These are phyloP conservation scores for Malassezia globosa DNA, from an alignment of 1,284 basidiomycete species.

Conservation along the genomic window DNA sequence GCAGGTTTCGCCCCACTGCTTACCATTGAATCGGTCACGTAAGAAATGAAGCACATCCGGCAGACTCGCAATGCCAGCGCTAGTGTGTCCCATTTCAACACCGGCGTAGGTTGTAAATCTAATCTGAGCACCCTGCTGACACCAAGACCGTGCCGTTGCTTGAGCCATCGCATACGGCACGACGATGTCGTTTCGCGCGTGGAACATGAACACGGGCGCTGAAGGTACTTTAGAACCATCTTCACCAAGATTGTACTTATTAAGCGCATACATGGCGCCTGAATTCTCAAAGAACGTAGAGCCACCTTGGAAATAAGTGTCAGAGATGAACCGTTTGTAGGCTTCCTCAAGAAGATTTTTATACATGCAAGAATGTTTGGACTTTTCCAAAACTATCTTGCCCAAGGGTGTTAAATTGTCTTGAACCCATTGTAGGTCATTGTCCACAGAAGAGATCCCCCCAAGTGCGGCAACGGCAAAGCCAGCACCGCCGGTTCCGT, in stretches of 20 bases:
- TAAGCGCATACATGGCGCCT: background rate
- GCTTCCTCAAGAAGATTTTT: constrained; percentile 3
- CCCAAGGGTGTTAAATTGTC: constrained; percentile 21
- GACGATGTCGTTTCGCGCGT: constrained; percentile 29
- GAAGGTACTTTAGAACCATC: constrained; percentile 10
- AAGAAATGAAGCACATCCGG: constrained; percentile 12
- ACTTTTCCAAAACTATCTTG: background rate
- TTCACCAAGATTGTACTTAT: constrained; percentile 15
- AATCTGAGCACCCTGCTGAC: constrained; percentile 10
- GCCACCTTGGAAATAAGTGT: constrained; percentile 20
- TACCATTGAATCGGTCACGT: constrained; percentile 13
- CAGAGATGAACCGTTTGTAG: constrained; percentile 11
- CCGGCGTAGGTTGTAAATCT: constrained; percentile 6
- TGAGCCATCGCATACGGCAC: constrained; percentile 28
- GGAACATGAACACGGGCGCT: constrained; percentile 32
- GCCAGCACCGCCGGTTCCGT: constrained; percentile 28
- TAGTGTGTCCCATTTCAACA: constrained; percentile 6
- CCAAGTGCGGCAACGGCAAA: constrained; percentile 27
- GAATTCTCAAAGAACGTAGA: constrained; percentile 20
- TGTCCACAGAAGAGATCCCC: constrained; percentile 29
- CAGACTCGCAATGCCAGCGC: constrained; percentile 10
- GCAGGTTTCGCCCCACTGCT: constrained; percentile 1
- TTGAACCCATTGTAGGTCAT: constrained; percentile 26
- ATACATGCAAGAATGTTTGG: constrained; percentile 1
- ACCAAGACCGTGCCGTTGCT: constrained; percentile 9